These are phyloP conservation scores for Neurospora sp. DNA, from an alignment of 495 filamentous ascomycete genomes.

Conservation along the genomic window DNA sequence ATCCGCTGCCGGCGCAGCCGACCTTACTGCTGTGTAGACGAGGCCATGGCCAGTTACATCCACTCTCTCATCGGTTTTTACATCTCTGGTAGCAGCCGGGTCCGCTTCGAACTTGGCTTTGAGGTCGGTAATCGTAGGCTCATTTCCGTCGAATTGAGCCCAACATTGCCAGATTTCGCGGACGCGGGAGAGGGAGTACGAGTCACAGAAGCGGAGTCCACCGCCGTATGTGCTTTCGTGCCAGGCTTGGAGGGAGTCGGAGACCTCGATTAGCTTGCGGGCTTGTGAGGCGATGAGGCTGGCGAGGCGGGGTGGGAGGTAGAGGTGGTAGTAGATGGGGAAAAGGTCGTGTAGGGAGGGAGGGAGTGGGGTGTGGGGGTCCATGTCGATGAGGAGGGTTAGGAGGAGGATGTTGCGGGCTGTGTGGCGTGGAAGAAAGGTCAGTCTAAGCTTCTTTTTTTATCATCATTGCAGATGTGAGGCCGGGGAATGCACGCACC, in stretches of 20 bases:
- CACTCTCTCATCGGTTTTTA: background rate
- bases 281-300: constrained; percentile 12
- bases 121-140: background rate
- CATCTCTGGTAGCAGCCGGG: background rate
- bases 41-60: background rate
- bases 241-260: constrained; percentile 15
- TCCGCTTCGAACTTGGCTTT: background rate
- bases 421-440: background rate
- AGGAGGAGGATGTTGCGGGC: constrained; percentile 23
- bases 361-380: background rate
- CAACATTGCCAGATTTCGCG: constrained; percentile 16
- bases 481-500: constrained; percentile 6
- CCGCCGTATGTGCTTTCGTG: constrained; percentile 12
- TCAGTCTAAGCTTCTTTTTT: background rate
- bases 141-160: background rate
- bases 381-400: constrained; percentile 17
- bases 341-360: constrained; percentile 1
- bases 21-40: background rate
- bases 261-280: constrained; percentile 10
- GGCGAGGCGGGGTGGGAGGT: constrained; percentile 6
- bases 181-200: constrained; percentile 9
- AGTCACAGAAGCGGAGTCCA: constrained; percentile 19
- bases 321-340: constrained; percentile 21
- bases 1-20: background rate
- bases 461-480: background rate